Evolutionary conservation across 148 eudicot species (phyloP), one percentile per base, ranked within the genome.

Genomic region (Euryodendron excelsum): DNA sequence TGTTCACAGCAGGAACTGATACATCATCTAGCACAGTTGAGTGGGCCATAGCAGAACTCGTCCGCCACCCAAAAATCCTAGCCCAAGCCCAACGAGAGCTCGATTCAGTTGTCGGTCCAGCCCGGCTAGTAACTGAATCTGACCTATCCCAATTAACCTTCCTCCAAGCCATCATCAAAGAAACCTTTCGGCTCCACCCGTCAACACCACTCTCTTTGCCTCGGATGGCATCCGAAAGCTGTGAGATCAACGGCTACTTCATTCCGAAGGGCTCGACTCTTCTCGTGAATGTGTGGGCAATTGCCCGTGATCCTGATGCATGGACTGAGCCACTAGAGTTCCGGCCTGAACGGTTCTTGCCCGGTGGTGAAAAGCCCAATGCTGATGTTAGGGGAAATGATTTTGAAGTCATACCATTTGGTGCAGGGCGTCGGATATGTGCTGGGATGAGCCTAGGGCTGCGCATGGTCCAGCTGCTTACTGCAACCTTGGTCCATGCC

Each of bases 1-100:
- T 96, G 72, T 96, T 96, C 52, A 78, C 92, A 30, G 99, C 99
- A 0, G 98, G 99, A n/a, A 96, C 98, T 0, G 99, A 96, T 69
- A 91, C 99, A 13, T 86, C 98, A 52, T 88, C 98, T 4, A 96
- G 98, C 71, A 93, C 98, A 9, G 91, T 92, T 14, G 99, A 96
- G 67, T 96, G 99, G 99, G 97, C 97, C 58, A 84, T 96, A 60
- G 99, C 99, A 0, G 95, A 96, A 75, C 85, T 93, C 55, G 77
- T 93, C 8, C 89, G 93, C 0, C 86, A 96, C 63, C 98, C 99
- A 0, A 81, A 87, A 56, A 76, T 93, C 11, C 44, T 93, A 56
- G 85, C 88, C 74, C 85, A 72, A 69, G 89, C 89, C 66, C 93
- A 85, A 78, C 66, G 84, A 63, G 98, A 96, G 67, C 53, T 96